phyloP scores from a whole-genome alignment of 495 filamentous ascomycete genomes.

The Barbatosphaeria neglecta region DNA sequence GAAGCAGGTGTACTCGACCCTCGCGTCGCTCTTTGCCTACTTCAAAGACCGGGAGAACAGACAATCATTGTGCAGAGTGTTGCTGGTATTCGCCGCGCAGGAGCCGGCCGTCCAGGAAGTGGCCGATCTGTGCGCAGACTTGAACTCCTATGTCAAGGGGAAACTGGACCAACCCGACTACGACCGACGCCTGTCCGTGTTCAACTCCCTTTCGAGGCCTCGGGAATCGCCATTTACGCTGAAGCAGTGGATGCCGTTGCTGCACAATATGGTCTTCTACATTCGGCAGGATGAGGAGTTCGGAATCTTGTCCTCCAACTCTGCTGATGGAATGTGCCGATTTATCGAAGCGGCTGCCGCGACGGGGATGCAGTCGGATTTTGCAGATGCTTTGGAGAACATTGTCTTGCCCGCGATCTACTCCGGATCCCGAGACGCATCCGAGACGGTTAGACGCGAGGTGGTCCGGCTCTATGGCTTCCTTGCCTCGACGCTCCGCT shows the following conservation, averaged over 20 bases:
- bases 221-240: conserved; percentile 41
- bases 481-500: conserved; percentile 57
- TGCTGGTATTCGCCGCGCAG: conserved; percentile 53
- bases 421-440: conserved; percentile 57
- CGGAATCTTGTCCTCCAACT: conserved; percentile 66
- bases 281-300: conserved; percentile 81
- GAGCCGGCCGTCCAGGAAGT: conserved; percentile 49
- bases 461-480: conserved; percentile 66
- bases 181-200: conserved; percentile 65
- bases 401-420: conserved; percentile 67
- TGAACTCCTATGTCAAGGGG: conserved; percentile 62
- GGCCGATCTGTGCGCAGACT: conserved; percentile 58
- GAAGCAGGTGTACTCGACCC: conserved; percentile 45
- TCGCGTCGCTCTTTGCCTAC: conserved; percentile 70
- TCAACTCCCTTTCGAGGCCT: conserved; percentile 55
- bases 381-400: conserved; percentile 38
- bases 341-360: conserved; percentile 52
- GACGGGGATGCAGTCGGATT: conserved; percentile 21
- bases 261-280: conserved; percentile 84
- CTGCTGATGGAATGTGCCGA: conserved; percentile 66
- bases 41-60: conserved; percentile 72
- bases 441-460: conserved; percentile 75
- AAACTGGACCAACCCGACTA: conserved; percentile 79
- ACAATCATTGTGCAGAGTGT: conserved; percentile 55
- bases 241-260: conserved; percentile 81